Base-by-base conservation (phyloP, 495 filamentous ascomycete species). In the Podospora pseudoanserina region DNA sequence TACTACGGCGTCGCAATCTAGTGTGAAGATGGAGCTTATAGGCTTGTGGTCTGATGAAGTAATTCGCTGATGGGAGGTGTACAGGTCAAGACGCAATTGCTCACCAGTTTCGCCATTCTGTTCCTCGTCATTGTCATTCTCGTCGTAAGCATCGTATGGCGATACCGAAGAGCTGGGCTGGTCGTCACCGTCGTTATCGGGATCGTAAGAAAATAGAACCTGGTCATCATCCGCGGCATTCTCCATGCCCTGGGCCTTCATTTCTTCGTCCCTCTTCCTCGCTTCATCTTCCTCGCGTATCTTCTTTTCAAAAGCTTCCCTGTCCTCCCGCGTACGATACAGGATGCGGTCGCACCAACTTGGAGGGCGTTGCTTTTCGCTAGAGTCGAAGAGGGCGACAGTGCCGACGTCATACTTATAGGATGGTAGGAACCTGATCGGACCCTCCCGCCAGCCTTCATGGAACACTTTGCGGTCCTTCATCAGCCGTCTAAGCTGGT, bases 341-440 rank as follows among this genome's bases (percentile, higher is more conserved):
- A 99, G 79, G 59, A 99, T 93, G n/a, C 96, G 89, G 78, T 99
- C 96, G 76, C 96, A 99, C 94, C 94, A 99, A 75, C 93, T 96
- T 4, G 96, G 96, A 16, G 90, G 90, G 62, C 96, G 84, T 63
- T 89, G 87, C 82, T 98, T 99, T 72, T 97, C 96, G 68, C 92
- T 96, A 0, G 93, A 91, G 79, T 99, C 96, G 75, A 97, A 98
- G 67, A 91, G 84, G 4, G 92, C 92, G 65, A 97, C 89, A 53
- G 90, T 97, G n/a, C 96, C 96, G 53, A 95, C 84, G 73, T 99
- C 96, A 71, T 98, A 99, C 78, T 96, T 96, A 75, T 96, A 99
- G 0, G 94, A 96, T 15, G 96, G 96, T 32, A 97, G 74, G 74
- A 98, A 99, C 6, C 84, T 84, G 55, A 99, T 96, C 7, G 86